phyloP scores from a whole-genome alignment of 768 basidiomycete species.

The Mycena indigotica region DNA sequence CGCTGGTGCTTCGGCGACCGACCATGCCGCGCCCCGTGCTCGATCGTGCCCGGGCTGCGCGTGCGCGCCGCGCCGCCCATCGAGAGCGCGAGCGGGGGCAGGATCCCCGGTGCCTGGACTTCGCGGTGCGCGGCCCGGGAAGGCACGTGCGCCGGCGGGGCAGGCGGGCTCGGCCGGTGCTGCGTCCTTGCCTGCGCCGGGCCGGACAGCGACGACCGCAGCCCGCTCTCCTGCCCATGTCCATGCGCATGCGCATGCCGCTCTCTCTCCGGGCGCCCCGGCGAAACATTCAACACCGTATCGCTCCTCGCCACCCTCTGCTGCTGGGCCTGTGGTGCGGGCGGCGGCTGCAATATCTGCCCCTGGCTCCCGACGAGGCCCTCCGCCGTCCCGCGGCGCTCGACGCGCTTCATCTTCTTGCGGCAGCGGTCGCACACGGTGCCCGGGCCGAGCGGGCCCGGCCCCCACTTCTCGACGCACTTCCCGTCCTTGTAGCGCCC shows the following conservation, averaged over 20 bases:
- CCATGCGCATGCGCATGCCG: not conserved
- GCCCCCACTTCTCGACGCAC: constrained; percentile 88
- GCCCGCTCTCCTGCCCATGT: constrained; percentile 4
- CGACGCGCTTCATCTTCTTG: constrained; percentile 86
- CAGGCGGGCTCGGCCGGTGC: not conserved
- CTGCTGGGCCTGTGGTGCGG: not conserved
- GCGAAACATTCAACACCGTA: not conserved
- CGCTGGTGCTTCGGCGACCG: not conserved
- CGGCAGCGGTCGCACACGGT: constrained; percentile 85
- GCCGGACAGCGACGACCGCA: constrained; percentile 25
- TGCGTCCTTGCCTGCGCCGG: constrained; percentile 1
- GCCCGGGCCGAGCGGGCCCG: constrained; percentile 80
- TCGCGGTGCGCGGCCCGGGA: not conserved
- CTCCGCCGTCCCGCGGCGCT: constrained; percentile 59
- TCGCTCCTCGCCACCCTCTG: constrained; percentile 8
- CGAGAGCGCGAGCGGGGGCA: constrained; percentile 9
- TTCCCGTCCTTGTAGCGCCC: constrained; percentile 84
- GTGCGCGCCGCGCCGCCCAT: constrained; percentile 1
- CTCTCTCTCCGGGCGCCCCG: not conserved
- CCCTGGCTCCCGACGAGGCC: not conserved
- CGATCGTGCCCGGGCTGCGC: constrained; percentile 14
- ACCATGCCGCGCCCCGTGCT: not conserved
- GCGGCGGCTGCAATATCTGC: not conserved
- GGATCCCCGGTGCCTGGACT: constrained; percentile 1
- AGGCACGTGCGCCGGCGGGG: not conserved